phyloP scores from a whole-genome alignment of 2,329 filamentous ascomycete genomes.

The Cadophora gregata region DNA sequence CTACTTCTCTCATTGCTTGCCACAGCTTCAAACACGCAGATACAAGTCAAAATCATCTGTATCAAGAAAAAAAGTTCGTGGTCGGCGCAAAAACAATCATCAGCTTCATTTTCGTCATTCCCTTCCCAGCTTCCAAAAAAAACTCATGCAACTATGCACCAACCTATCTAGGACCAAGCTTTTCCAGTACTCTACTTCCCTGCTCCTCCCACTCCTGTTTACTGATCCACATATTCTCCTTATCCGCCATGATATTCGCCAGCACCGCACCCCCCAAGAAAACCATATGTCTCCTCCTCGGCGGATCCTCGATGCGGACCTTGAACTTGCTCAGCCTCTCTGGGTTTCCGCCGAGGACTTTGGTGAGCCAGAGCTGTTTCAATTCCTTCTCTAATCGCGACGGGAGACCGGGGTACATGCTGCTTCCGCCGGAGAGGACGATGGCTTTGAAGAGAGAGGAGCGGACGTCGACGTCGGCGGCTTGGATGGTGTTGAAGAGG shows the following conservation, averaged over 20 bases:
- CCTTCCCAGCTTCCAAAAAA: not conserved
- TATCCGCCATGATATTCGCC: constrained; percentile 98
- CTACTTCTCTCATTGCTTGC: not conserved
- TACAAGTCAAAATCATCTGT: not conserved
- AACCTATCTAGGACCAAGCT: constrained; percentile 81
- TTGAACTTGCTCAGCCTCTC: constrained; percentile 98
- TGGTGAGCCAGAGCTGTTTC: constrained; percentile 97
- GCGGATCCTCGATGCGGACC: constrained; percentile 97
- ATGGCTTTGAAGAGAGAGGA: constrained; percentile 96
- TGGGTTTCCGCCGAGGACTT: constrained; percentile 87
- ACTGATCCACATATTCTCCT: constrained; percentile 93
- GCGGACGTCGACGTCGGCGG: constrained; percentile 93
- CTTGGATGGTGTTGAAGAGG: constrained; percentile 98
- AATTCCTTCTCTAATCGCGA: constrained; percentile 97
- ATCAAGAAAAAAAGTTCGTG: not conserved
- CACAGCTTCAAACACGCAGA: not conserved
- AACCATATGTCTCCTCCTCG: constrained; percentile 97
- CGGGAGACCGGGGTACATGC: constrained; percentile 98
- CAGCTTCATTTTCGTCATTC: constrained; percentile 14
- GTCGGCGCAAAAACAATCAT: constrained; percentile 3
- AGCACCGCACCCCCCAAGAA: constrained; percentile 96
- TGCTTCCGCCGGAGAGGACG: constrained; percentile 93
- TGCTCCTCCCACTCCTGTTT: constrained; percentile 93
- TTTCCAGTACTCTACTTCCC: constrained; percentile 82
- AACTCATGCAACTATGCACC: too few relatives aligned